These are phyloP conservation scores for Ophiocordyceps australis DNA, from an alignment of 2,329 filamentous ascomycete genomes.

Conservation along the genomic window DNA sequence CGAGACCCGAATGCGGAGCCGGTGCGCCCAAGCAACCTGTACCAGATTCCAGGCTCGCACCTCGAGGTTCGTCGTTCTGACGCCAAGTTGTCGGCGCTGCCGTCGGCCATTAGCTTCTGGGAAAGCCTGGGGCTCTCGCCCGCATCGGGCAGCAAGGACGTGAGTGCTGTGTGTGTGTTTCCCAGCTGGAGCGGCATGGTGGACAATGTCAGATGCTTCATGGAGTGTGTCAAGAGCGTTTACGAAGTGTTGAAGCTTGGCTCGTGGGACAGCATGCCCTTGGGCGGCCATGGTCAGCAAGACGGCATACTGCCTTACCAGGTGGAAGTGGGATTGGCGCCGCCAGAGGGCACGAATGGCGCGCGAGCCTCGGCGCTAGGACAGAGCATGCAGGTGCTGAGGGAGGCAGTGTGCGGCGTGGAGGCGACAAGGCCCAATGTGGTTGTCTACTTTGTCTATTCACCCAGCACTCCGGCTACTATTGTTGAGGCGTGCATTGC, in stretches of 20 bases:
- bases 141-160: slow-evolving; percentile 50
- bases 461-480: slow-evolving; percentile 39
- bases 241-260: slow-evolving; percentile 64
- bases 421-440: slow-evolving; percentile 36
- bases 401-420: slow-evolving; percentile 23
- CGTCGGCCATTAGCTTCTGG: slow-evolving; percentile 64
- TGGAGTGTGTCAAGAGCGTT: slow-evolving; percentile 47
- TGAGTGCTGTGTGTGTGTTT: slow-evolving; percentile 52
- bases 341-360: slow-evolving; percentile 19
- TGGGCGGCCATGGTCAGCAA: slow-evolving; percentile 15
- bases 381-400: slow-evolving; percentile 29
- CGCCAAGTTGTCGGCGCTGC: slow-evolving; percentile 51
- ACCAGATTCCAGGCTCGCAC: slow-evolving; percentile 49
- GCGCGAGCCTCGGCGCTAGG: slow-evolving; percentile 25
- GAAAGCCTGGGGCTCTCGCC: slow-evolving; percentile 62
- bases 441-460: slow-evolving; percentile 62
- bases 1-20: slow-evolving; percentile 23
- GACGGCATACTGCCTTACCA: slow-evolving; percentile 32
- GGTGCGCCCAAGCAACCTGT: slow-evolving; percentile 32
- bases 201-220: slow-evolving; percentile 42
- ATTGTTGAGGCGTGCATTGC: slow-evolving; percentile 54
- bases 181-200: slow-evolving; percentile 45
- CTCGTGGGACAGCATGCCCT: slow-evolving; percentile 33
- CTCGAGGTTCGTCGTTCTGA: slow-evolving; percentile 56
- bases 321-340: slow-evolving; percentile 23